Percentiles rank a stretch among this genome's conserved stretches.
phyloP scores from a whole-genome alignment of 2,329 filamentous ascomycete species.

The Hypoxylon sp. region DNA sequence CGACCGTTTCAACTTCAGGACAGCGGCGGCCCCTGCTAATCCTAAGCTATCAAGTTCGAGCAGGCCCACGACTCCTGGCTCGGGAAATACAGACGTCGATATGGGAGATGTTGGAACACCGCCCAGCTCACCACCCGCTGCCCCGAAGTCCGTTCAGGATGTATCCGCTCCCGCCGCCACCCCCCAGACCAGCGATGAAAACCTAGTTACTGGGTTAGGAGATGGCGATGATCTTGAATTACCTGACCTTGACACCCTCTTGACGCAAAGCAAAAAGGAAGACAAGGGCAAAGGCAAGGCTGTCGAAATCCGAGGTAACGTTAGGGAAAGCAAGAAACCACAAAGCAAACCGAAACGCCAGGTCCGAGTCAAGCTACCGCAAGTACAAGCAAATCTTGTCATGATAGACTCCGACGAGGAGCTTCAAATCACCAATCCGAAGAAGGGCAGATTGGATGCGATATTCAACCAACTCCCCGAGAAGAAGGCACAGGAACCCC shows the following conservation, averaged over 20 bases:
- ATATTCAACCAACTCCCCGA: conserved; percentile 77
- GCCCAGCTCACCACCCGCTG: conserved; percentile 74
- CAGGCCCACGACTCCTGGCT: conserved; percentile 60
- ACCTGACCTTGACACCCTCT: conserved; percentile 54
- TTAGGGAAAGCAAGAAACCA: conserved; percentile 47
- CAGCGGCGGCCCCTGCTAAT: conserved; percentile 51
- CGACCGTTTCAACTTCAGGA: conserved; percentile 82
- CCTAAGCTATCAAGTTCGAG: conserved; percentile 66
- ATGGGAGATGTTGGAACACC: conserved; percentile 70
- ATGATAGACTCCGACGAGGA: conserved; percentile 67
- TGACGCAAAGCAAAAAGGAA: conserved; percentile 51
- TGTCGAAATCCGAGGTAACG: conserved; percentile 44
- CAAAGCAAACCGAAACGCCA: conserved; percentile 56
- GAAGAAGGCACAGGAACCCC: conserved; percentile 71
- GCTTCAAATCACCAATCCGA: conserved; percentile 69
- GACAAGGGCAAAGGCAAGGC: conserved; percentile 74
- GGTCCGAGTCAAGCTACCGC: conserved; percentile 63
- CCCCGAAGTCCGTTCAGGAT: conserved; percentile 48
- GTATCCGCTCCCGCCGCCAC: conserved; percentile 17
- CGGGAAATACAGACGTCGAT: conserved; percentile 62
- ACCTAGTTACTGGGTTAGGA: conserved; percentile 14
- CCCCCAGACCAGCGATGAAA: conserved; percentile 16
- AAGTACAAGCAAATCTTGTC: conserved; percentile 54
- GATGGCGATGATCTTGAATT: conserved; percentile 53
- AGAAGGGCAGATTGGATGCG: conserved; percentile 65